A percentile compares a stretch with the other conserved stretches of the same genome.
phyloP scores from a whole-genome alignment of 106 monocot species.

The Dioscorea alata region DNA sequence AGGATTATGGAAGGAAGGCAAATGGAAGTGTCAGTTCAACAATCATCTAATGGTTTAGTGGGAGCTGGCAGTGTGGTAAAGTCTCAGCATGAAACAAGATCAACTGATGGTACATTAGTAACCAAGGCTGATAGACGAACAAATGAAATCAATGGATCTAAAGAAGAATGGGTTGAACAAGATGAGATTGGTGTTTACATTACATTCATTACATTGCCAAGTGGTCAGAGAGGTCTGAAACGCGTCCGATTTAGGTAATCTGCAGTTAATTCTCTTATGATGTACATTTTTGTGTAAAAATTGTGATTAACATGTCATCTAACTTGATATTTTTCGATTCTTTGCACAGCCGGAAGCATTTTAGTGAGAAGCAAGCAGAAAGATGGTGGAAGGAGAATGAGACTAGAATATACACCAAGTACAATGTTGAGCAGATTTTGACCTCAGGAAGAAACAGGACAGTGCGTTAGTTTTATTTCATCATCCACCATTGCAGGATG shows the following conservation, averaged over 20 bases:
- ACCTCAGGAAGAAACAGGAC: slow-evolving; percentile 12
- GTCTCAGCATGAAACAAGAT: slow-evolving; percentile 11
- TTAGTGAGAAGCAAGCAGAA: slow-evolving; percentile 62
- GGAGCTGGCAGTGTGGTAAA: not conserved
- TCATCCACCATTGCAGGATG: too few species aligned
- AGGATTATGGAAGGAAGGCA: slow-evolving; percentile 1
- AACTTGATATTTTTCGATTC: not conserved
- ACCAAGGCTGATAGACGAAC: too few species aligned
- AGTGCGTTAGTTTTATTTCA: not conserved
- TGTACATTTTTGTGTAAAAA: too few species aligned
- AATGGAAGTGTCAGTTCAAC: not conserved
- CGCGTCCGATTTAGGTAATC: slow-evolving; percentile 77
- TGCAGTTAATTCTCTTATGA: too few species aligned
- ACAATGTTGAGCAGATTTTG: slow-evolving; percentile 22
- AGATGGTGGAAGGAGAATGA: slow-evolving; percentile 79
- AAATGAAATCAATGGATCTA: slow-evolving; percentile 9
- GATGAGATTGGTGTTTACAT: slow-evolving; percentile 70
- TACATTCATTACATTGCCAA: slow-evolving; percentile 40
- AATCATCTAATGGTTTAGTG: not conserved
- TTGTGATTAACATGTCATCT: too few species aligned
- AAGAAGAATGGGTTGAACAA: slow-evolving; percentile 53
- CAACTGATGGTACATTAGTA: not conserved
- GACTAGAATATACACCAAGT: slow-evolving; percentile 41
- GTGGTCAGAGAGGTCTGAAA: slow-evolving; percentile 49
- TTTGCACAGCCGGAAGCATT: slow-evolving; percentile 61